Evolutionary conservation across 176 grass and related monocot genomes (phyloP).

Genomic region (Pharus latifolius): DNA sequence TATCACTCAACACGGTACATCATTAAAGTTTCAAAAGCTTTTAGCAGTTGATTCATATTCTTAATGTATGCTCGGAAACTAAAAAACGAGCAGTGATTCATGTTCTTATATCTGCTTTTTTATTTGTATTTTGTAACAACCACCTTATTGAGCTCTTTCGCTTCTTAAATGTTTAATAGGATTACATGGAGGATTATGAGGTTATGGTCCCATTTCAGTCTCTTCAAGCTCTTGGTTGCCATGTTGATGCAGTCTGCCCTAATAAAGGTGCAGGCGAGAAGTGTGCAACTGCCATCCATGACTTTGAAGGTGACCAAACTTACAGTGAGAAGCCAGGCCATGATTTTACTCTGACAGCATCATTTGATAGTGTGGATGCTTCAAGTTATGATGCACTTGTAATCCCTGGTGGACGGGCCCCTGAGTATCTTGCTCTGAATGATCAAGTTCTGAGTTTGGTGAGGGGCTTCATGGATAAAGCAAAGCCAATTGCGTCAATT

Average conservation of each 20-base stretch:
- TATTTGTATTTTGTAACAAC: not conserved
- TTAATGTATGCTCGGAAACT: not conserved
- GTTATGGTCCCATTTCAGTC: slow-evolving; percentile 94
- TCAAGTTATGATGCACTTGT: slow-evolving; percentile 75
- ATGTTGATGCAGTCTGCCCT: slow-evolving; percentile 73
- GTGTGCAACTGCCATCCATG: slow-evolving; percentile 83
- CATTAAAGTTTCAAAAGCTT: too few species aligned
- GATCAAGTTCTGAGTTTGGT: slow-evolving; percentile 61
- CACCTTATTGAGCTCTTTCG: not conserved
- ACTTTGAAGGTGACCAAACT: slow-evolving; percentile 95
- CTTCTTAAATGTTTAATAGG: slow-evolving; percentile 24
- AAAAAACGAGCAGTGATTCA: not conserved
- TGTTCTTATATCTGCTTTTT: not conserved
- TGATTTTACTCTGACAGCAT: slow-evolving; percentile 68
- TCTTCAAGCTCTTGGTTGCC: slow-evolving; percentile 86
- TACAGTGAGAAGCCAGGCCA: slow-evolving; percentile 98
- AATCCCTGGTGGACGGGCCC: slow-evolving; percentile 81
- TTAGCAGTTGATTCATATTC: not conserved
- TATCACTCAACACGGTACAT: not conserved
- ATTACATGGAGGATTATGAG: slow-evolving; percentile 98
- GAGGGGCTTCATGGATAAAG: slow-evolving; percentile 52
- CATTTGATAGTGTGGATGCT: slow-evolving; percentile 46
- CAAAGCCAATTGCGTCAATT: slow-evolving; percentile 86
- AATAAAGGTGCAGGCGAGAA: slow-evolving; percentile 58
- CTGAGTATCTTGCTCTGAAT: slow-evolving; percentile 76